These are phyloP conservation scores for Fusarium bulbicola DNA, from an alignment of 2,329 filamentous ascomycete genomes.

Conservation along the genomic window DNA sequence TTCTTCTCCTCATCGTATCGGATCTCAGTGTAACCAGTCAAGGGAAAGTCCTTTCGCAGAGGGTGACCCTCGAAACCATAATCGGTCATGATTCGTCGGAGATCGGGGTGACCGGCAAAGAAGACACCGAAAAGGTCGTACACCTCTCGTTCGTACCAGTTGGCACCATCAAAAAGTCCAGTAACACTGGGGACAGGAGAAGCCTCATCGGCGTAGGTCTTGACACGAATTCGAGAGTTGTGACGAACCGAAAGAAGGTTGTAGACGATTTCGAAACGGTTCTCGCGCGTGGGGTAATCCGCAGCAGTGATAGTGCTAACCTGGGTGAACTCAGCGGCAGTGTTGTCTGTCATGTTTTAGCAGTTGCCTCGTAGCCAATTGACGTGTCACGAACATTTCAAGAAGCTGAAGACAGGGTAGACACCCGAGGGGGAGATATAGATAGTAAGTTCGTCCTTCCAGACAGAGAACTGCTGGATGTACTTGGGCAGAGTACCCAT, in stretches of 20 bases:
- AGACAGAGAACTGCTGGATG: slow-evolving; percentile 98
- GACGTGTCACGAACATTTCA: slow-evolving; percentile 70
- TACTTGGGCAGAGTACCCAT: slow-evolving; percentile 98
- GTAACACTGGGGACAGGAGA: slow-evolving; percentile 91
- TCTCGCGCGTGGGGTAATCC: slow-evolving; percentile 93
- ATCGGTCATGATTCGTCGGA: slow-evolving; percentile 98
- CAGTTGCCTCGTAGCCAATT: neutral
- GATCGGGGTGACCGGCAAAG: slow-evolving; percentile 93
- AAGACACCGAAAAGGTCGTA: slow-evolving; percentile 98
- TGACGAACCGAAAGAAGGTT: slow-evolving; percentile 95
- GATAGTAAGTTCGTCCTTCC: slow-evolving; percentile 98
- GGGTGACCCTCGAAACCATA: slow-evolving; percentile 99
- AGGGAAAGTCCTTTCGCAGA: slow-evolving; percentile 94
- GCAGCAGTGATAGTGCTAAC: slow-evolving; percentile 92
- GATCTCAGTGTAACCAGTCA: slow-evolving; percentile 98
- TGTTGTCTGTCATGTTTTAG: slow-evolving; percentile 73
- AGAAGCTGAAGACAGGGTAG: slow-evolving; percentile 90
- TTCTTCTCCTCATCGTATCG: slow-evolving; percentile 99
- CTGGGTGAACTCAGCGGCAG: slow-evolving; percentile 95
- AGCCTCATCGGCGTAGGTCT: slow-evolving; percentile 98
- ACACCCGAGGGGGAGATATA: slow-evolving; percentile 90
- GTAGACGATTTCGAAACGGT: slow-evolving; percentile 98
- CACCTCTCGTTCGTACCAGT: slow-evolving; percentile 98
- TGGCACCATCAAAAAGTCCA: slow-evolving; percentile 88
- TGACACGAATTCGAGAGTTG: slow-evolving; percentile 95